Base-by-base conservation (phyloP, 768 basidiomycete genomes). In the Tricholoma saponaceum region DNA sequence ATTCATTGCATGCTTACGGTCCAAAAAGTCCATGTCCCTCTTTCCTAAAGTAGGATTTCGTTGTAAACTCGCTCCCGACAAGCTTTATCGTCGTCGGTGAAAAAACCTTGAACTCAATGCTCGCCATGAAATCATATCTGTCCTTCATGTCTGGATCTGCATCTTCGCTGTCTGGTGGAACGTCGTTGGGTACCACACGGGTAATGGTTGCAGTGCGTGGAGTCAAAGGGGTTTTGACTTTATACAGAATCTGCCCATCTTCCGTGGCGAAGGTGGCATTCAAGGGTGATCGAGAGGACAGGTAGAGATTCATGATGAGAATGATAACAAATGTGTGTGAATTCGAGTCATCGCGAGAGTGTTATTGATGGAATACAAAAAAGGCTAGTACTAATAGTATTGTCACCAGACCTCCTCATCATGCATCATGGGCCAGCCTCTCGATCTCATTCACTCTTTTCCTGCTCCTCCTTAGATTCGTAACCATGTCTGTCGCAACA, bases 51-150 rank as follows among this genome's bases (percentile, higher is more conserved):
- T 70, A 74, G 1, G 58, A 55, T 28, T 56, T 56, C 1, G 69
- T 66, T 8, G 58, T 56, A 50, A 72, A 56, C 13, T 67, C 69
- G 18, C 53, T 51, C 4, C 67, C 72, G 3, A 62, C 54, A 25
- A 70, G 66, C 3, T 66, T 66, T 30, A 76, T 66, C 43, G 64
- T 14, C 62, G 62, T 4, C 73, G 28, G 0, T 63, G 1, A n/a
- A n/a, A n/a, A n/a, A n/a, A n/a, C n/a, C n/a, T 62, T 67, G 69
- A 73, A 75, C 10, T 75, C 67, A 0, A 78, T 74, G 52, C 68
- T 58, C 6, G 68, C 77, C 4, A 77, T 62, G 2, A 52, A 54
- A 0, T 64, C 66, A 54, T 73, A 72, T 1, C 66, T 65, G 56
- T 72, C 70, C 5, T 22, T 63, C 65, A 69, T 66, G 33, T 69